These are phyloP conservation scores for Pilatotrama ljubarskyi DNA, from an alignment of 768 basidiomycete genomes.

Conservation along the genomic window DNA sequence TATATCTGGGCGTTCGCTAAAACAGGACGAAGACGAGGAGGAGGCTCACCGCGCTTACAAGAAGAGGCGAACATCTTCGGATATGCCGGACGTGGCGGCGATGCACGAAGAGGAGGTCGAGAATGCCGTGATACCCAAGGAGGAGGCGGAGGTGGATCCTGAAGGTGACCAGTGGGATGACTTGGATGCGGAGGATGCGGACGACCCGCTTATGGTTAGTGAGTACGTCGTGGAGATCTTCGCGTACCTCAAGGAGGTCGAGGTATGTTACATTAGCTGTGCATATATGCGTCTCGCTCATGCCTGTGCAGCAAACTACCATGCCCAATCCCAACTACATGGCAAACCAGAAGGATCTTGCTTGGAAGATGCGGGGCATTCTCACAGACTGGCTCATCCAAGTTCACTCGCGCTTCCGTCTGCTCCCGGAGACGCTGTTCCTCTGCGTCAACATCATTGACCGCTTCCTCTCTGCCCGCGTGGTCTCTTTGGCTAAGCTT, in stretches of 20 bases:
- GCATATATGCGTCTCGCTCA: conserved; percentile 20
- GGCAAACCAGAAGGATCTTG: conserved; percentile 76
- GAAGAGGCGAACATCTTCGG: conserved; percentile 75
- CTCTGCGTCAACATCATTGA: conserved; percentile 82
- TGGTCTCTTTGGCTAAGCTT: conserved; percentile 60
- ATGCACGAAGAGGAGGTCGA: conserved; percentile 41
- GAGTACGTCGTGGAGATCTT: conserved; percentile 96
- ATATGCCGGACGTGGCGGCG: conserved; percentile 48
- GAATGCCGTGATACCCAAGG: conserved; percentile 35
- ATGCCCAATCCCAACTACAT: conserved; percentile 88
- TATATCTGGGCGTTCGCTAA: conserved; percentile 12
- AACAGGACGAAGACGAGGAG: conserved; percentile 49
- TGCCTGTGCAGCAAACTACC: conserved; percentile 55
- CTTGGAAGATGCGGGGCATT: conserved; percentile 87
- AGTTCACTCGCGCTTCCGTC: conserved; percentile 82
- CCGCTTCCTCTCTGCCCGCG: conserved; percentile 60
- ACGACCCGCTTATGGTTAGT: conserved; percentile 96
- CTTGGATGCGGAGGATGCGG: conserved; percentile 86
- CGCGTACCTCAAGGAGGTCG: conserved; percentile 81
- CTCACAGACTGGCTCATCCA: conserved; percentile 94
- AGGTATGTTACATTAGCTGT: conserved; percentile 49
- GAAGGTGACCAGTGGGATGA: conserved; percentile 80
- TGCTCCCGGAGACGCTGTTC: conserved; percentile 90
- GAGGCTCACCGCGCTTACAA: conserved; percentile 65
- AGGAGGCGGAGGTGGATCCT: conserved; percentile 64